Evolutionary conservation across 2,329 filamentous ascomycete genomes (phyloP), one percentile per base, ranked within the genome.

Genomic region (Neodidymelliopsis sp.): DNA sequence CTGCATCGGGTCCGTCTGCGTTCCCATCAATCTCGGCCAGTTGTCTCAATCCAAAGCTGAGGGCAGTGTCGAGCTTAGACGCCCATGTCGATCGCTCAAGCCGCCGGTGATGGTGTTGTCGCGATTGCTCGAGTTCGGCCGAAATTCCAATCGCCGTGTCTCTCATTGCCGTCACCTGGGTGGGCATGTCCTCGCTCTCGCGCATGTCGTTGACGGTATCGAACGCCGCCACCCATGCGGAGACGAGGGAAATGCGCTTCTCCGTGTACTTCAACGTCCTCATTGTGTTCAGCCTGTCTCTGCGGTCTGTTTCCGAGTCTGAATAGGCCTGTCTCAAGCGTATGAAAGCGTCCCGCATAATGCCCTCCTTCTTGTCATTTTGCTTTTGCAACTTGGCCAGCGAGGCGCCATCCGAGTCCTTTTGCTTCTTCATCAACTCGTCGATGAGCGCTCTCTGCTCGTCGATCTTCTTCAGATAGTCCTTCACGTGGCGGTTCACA

Each of bases 381-480:
- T 95, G 90, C 74, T 96, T 97, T 63, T 87, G 87, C 76, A 97
- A 96, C 67, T 97, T 97, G 61, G 84, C 81, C 61, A 93, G 93
- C 38, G 91, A 91, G 3, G 85, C 79, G 27, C 83, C 84, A 68
- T 97, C 94, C 4, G 87, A 87, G 46, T 97, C 90, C 71, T 91
- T 95, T 69, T 96, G 91, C 71, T 97, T 90, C 19, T 89, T 89
- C 75, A 94, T 91, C 45, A 99, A 83, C 71, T 97, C 92, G 62
- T 96, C 96, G 73, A 99, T 99, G 67, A 97, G 76, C n/a, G 86
- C 88, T 82, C 96, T 92, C 72, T 99, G 93, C 76, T 99, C 94
- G 69, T 99, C 93, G 65, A 99, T 99, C 81, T 97, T 97, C 79
- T 97, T 94, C 71, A 99, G 77, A 76, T 96, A 99, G 74, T 99